Base-by-base conservation (phyloP, 2,329 filamentous ascomycete genomes). In the Fusarium sp. region DNA sequence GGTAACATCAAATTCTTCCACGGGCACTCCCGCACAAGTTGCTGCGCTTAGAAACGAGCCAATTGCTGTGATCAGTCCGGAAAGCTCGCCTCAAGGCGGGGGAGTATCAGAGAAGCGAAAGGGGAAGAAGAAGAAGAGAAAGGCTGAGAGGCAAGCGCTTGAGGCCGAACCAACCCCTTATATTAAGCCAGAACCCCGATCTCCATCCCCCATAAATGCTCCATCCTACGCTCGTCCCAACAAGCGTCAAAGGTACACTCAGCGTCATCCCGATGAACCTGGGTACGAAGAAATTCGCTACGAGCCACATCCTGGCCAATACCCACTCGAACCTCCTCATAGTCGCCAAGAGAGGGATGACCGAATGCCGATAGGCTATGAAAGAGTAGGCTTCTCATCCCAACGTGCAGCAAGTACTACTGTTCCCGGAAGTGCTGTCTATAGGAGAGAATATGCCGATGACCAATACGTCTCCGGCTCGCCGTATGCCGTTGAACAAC, bases 171-270 rank as follows among this genome's bases (percentile, higher is more conserved):
- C 73, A 33, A 80, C 79, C 31, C 83, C 85, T 9, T 80, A 81
- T 61, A 87, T 89, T 66, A 90, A 89, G 68, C 76, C 81, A 21
- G 87, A 90, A 70, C 87, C 87, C n/a, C 80, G 79, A 43, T 89
- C 87, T 2, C 82, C 84, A 2, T 88, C 86, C 7, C 86, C 85
- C 9, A 73, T 87, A 46, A 77, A 77, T 57, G 80, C 80, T 15
- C 80, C 80, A 17, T 78, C 82, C n/a, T 79, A 82, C 57, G 72
- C 79, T 29, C 80, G 84, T 44, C 82, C 86, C 9, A 78, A 76
- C 64, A 89, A 88, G 71, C 82, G 86, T 46, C 80, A 82, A 67
- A 80, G 82, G 60, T 79, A 84, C 41, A 72, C 74, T 25, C 74
- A 77, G 39, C 77, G 76, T 44, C 79, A 79, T 53, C 74, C 58